These are phyloP conservation scores for Cenococcum geophilum DNA, from an alignment of 495 filamentous ascomycete genomes.

Conservation along the genomic window DNA sequence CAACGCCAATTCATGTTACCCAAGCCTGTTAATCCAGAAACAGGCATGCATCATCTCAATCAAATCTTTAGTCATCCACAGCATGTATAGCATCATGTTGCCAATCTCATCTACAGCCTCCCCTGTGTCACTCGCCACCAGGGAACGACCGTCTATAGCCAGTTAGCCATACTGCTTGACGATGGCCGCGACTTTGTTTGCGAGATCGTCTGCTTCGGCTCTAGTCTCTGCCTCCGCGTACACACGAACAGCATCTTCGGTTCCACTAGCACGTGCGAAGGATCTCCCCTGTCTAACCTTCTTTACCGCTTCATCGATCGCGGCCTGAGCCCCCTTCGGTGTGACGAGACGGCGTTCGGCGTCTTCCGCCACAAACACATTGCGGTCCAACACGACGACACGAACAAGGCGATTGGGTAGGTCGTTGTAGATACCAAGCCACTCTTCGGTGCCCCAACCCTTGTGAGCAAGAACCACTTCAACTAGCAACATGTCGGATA, in stretches of 20 bases:
- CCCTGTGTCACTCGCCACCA: too few species aligned
- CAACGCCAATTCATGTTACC: background rate
- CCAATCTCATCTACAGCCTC: background rate
- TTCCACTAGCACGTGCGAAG: constrained; percentile 89
- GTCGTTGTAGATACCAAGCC: constrained; percentile 90
- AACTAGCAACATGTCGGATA: constrained; percentile 93
- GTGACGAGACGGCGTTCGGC: constrained; percentile 82
- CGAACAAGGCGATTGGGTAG: constrained; percentile 91
- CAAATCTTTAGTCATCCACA: background rate
- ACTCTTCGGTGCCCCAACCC: constrained; percentile 81
- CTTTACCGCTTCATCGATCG: constrained; percentile 79
- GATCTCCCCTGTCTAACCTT: constrained; percentile 86
- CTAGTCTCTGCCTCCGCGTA: constrained; percentile 93
- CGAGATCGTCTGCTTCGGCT: constrained; percentile 60
- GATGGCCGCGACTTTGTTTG: constrained; percentile 70
- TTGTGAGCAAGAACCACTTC: constrained; percentile 96
- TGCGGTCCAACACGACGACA: constrained; percentile 81
- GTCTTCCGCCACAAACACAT: constrained; percentile 80
- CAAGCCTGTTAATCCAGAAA: background rate
- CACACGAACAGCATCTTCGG: constrained; percentile 91
- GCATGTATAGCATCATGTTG: background rate
- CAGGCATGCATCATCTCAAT: background rate
- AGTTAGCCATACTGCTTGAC: constrained; percentile 39
- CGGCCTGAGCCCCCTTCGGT: constrained; percentile 68
- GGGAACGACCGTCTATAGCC: too few species aligned